Evolutionary conservation across 768 basidiomycete genomes (phyloP).

Genomic region (Suillus subaureus): DNA sequence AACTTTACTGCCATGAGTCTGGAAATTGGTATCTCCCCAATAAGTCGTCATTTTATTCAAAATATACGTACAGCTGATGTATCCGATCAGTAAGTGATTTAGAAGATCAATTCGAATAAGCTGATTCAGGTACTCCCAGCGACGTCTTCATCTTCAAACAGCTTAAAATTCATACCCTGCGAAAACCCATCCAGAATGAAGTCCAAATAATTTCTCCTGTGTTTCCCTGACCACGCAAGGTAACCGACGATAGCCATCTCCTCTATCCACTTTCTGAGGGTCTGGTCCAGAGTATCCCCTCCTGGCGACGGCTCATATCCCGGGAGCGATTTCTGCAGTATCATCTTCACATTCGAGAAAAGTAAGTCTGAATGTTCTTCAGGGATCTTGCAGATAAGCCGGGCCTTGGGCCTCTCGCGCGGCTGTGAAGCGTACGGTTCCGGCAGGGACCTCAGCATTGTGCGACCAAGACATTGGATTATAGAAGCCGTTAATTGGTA

Average conservation of each 20-base stretch:
- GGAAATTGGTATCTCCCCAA: not conserved
- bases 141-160: constrained; percentile 6
- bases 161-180: not conserved
- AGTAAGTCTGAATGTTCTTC: constrained; percentile 9
- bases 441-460: constrained; percentile 2
- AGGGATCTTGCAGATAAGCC: constrained; percentile 7
- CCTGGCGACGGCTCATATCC: constrained; percentile 6
- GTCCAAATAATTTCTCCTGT: constrained; percentile 10
- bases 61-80: not conserved
- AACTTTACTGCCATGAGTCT: no score
- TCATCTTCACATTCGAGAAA: constrained; percentile 6
- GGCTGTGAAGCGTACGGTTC: constrained; percentile 2
- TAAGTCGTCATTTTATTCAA: not conserved
- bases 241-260: constrained; percentile 12
- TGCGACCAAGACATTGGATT: not conserved
- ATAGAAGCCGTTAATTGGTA: not conserved
- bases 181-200: not conserved
- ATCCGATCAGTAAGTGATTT: not conserved
- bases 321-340: not conserved
- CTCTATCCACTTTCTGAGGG: not conserved
- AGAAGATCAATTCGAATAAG: not conserved
- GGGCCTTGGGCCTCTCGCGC: constrained; percentile 7
- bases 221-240: constrained; percentile 11
- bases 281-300: not conserved
- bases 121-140: not conserved